Evolutionary conservation across 2,329 filamentous ascomycete genomes (phyloP), one percentile per base, ranked within the genome.

Genomic region (Coleophoma crateriformis): DNA sequence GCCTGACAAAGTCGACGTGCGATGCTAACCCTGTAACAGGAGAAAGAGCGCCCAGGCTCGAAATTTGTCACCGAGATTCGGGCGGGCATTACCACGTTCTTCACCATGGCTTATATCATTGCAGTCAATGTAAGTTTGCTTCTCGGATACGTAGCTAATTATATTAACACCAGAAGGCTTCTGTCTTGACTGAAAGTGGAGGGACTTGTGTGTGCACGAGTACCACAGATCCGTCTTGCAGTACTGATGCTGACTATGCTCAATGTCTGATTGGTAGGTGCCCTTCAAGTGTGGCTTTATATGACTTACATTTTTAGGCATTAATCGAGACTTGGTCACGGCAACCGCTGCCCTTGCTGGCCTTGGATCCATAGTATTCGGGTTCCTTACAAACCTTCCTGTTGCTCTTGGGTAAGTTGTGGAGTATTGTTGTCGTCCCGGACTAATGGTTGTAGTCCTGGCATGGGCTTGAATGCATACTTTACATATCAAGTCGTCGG

Each of bases 41-140:
- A 79, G 33, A 76, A 82, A 45, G 82, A 87, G 61, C 81, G 89
- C 45, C 77, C 78, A 51, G 81, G 81, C 35, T 78, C 86, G 34
- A 83, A 77, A 52, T 90, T 92, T 66, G 82, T 88, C 55, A 86
- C 82, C 19, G 89, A 94, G 67, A 71, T 94, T 50, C 83, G 88
- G 27, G 89, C 88, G 32, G 89, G 88, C 1, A 66, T 92, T 48
- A 90, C 89, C 2, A 94, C 88, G 2, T 88, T 88, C 63, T 84
- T 85, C 48, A 87, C 85, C 3, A 90, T 90, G 88, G 85, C 87
- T 13, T 92, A 91, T 68, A 92, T 94, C 59, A 90, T 94, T 62
- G 85, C 85, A 8, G 83, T 85, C 54, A 84, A 85, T 59, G 80
- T 81, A 55, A 60, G 74, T 10, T 27, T 60, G 4, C 6, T 13